Evolutionary conservation across 768 basidiomycete species (phyloP), one percentile per base, ranked within the genome.

Genomic region (Mrakia frigida): DNA sequence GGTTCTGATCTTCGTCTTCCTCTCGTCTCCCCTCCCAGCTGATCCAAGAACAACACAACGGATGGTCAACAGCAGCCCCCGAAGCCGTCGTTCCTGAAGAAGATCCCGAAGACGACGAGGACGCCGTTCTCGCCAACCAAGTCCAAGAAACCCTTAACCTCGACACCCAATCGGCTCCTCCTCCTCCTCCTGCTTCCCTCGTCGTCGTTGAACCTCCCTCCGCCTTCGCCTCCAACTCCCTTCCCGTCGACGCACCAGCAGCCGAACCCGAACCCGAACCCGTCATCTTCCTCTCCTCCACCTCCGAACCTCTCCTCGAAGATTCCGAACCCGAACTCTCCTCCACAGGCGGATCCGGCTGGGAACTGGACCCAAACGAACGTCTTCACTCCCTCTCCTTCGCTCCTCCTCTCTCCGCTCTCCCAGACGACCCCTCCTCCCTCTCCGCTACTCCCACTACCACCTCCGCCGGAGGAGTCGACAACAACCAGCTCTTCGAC

Each of bases 291-390:
- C 37, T 39, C 14, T 25, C 67, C 16, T 9, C 35, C 25, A 28
- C 35, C 67, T 25, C 41, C 39, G 37, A 39, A 7, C 67, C n/a
- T 41, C 37, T 43, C 21, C 67, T 43, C 1, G 16, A n/a, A 23
- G 2, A 7, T 16, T 41, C 68, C 28, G n/a, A 41, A 2, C 10
- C 63, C 3, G 60, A 61, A 23, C 60, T n/a, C 37, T 35, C 65
- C n/a, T 68, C 65, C 9, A 37, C 65, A 23, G 35, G 18, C 35
- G 52, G 52, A 23, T 72, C 70, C 13, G 70, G 70, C 31, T 72
- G 70, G 70, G 52, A 37, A 31, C n/a, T 72, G 53, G 31, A 33
- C 31, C 70, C 70, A 21, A 23, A 33, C 11, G 70, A 72, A 53
- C 10, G 33, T 18, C 28, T 50, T 10, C 70, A 53, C 33, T 53